Conservation (phyloP, 345 rosid genomes). For the Eucalyptus lansdowneana region DNA sequence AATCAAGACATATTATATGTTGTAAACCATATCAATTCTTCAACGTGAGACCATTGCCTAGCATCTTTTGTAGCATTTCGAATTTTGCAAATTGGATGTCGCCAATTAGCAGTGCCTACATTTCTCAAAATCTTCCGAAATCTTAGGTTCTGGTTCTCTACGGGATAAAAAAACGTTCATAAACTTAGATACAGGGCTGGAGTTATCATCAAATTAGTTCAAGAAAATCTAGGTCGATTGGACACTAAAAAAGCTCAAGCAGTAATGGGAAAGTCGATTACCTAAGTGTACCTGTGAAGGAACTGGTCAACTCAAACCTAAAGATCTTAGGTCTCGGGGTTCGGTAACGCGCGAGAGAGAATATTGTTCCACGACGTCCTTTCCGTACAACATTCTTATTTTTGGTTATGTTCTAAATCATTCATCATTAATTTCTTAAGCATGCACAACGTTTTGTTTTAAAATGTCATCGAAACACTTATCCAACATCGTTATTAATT, state of each 20-base stretch:
- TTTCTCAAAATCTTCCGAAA: not conserved
- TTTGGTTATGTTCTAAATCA: not conserved
- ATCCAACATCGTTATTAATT: not conserved
- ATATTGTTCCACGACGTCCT: not conserved
- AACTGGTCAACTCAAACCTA: not conserved
- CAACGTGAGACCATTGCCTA: not conserved
- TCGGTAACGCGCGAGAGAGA: not conserved
- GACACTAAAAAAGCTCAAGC: not conserved
- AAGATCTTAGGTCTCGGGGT: not conserved
- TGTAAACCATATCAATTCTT: not conserved
- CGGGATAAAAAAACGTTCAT: not conserved
- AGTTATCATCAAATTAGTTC: not conserved
- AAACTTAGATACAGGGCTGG: not conserved
- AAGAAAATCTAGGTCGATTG: not conserved
- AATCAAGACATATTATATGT: not conserved
- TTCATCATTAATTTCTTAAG: not conserved
- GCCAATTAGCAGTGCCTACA: not conserved
- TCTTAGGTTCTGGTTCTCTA: no score
- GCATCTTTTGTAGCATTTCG: not conserved
- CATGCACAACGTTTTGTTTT: not conserved
- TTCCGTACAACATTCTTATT: not conserved
- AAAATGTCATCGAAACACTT: not conserved
- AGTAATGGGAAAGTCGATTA: not conserved
- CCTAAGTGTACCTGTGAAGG: not conserved
- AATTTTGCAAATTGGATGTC: no score